Evolutionary conservation across 345 rosid species (phyloP), one percentile per base, ranked within the genome.

Genomic region (Ceriops decandra): DNA sequence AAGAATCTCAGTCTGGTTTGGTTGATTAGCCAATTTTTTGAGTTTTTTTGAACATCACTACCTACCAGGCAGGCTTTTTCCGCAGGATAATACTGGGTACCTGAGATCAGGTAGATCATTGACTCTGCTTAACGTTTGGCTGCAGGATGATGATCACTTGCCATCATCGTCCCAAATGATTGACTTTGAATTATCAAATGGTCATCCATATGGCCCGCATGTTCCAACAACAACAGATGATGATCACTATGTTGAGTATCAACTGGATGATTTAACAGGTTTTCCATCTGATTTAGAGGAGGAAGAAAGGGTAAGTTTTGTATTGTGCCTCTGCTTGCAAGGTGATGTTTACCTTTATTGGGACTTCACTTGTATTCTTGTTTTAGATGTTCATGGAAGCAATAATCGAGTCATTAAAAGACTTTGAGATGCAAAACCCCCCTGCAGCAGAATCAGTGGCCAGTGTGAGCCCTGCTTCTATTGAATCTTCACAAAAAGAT

Each of bases 361-460:
- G 33, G 2, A 20, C 27, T 64, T 54, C 63, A 52, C 49, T 74
- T 63, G 17, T 62, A 27, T 76, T 35, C 61, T 57, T 63, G 10
- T 67, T 66, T 67, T 87, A 88, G 98, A 93, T 93, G 98, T 71
- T 90, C 62, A 83, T 89, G 96, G 93, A 87, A 81, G 97, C 97
- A 4, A 80, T 89, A 68, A 81, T 87, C 61, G 80, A 83, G 74
- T 86, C 97, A 17, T 69, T 90, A 27, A 86, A 85, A 74, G 97
- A 89, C 68, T 15, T 86, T 68, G 85, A 87, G 75, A 54, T 74
- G 31, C 83, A 15, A 66, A 70, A 51, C 9, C 77, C 72, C 22
- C 17, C 19, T 8, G 22, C 71, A n/a, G 67, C 38, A 62, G 79
- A 59, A 54, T 68, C 53, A 10, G 19, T 2, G 19, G 6, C 70